These are phyloP conservation scores for Solanum chmielewskii DNA, from an alignment of 257 asterid species.

Conservation along the genomic window DNA sequence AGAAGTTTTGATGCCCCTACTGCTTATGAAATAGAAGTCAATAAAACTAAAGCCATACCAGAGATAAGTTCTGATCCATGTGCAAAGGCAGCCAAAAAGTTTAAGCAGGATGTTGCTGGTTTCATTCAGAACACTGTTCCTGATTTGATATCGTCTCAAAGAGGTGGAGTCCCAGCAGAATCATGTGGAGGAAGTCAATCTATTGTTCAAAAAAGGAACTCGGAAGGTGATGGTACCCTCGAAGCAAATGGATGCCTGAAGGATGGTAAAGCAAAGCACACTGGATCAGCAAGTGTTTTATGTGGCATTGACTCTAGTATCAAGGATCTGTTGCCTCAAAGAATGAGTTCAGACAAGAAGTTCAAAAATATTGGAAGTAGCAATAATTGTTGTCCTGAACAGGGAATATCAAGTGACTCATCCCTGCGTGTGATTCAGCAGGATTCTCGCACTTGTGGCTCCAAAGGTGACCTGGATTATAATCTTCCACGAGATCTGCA, in stretches of 20 bases:
- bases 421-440: neutral
- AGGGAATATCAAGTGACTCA: neutral
- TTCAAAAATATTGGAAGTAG: conserved; percentile 14
- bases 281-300: conserved; percentile 7
- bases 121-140: neutral
- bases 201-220: neutral
- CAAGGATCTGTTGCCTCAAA: conserved; percentile 13
- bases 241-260: conserved; percentile 5
- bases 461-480: neutral
- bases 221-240: conserved; percentile 1
- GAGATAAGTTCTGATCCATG: conserved; percentile 12
- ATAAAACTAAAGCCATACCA: conserved; percentile 1
- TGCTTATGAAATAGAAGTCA: conserved; percentile 11
- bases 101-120: conserved; percentile 20
- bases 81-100: conserved; percentile 22
- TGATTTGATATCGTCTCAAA: neutral
- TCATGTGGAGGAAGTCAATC: neutral
- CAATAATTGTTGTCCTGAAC: conserved; percentile 10
- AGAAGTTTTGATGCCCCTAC: conserved; percentile 11
- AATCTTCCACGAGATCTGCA: conserved; percentile 5
- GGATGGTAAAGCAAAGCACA: neutral
- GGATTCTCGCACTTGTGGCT: neutral
- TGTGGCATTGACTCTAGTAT: neutral
- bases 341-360: conserved; percentile 7
- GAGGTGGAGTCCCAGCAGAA: conserved; percentile 8